Conservation (phyloP, 2,329 filamentous ascomycete species). For the Karstenula rhodostoma region DNA sequence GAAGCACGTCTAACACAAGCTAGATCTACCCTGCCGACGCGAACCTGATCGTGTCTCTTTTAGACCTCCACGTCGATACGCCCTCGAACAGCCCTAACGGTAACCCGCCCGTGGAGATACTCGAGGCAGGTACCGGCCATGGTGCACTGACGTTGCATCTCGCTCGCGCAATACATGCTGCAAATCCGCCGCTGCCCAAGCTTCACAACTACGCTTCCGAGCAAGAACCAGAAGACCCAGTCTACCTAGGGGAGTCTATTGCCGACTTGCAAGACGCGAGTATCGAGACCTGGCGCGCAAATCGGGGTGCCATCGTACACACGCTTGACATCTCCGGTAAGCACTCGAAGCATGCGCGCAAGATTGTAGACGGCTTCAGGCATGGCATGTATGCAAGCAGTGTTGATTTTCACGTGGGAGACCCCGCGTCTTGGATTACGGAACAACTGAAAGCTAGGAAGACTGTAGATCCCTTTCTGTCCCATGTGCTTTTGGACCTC, state of each 20-base stretch:
- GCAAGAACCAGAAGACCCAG: constrained; percentile 39
- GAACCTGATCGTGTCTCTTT: constrained; percentile 75
- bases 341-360: constrained; percentile 70
- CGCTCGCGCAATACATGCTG: constrained; percentile 77
- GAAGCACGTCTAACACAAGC: constrained; percentile 20
- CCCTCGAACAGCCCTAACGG: constrained; percentile 44
- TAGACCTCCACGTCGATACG: constrained; percentile 72
- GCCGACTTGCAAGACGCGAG: constrained; percentile 39
- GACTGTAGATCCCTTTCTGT: constrained; percentile 67
- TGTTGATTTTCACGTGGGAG: constrained; percentile 77
- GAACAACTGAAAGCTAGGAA: constrained; percentile 50
- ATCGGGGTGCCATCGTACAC: constrained; percentile 74
- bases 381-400: constrained; percentile 73
- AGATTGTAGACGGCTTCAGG: constrained; percentile 71
- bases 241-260: constrained; percentile 43
- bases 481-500: constrained; percentile 77
- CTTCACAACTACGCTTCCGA: constrained; percentile 20
- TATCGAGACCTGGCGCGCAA: constrained; percentile 48
- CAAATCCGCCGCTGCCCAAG: constrained; percentile 65
- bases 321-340: constrained; percentile 72
- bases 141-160: constrained; percentile 79
- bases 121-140: constrained; percentile 87
- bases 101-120: constrained; percentile 70
- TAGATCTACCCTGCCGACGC: constrained; percentile 80
- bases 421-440: constrained; percentile 69